These are phyloP conservation scores for Knoxdaviesia proteae DNA, from an alignment of 2,329 filamentous ascomycete species.

Conservation along the genomic window DNA sequence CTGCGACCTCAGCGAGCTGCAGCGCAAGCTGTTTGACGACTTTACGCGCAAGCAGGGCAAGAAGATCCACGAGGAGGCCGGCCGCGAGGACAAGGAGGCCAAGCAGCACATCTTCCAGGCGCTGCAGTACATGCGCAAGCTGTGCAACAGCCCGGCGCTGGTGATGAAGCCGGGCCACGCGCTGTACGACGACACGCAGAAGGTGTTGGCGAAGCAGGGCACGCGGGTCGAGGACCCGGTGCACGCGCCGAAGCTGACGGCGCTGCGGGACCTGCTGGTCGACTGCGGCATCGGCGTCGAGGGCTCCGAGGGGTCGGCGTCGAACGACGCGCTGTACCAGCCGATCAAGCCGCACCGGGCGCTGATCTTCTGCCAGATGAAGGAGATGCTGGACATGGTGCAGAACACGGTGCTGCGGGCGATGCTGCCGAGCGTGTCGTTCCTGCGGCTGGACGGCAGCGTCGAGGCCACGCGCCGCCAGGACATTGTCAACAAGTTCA, in stretches of 20 bases:
- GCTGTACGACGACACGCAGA: slow-evolving; percentile 74
- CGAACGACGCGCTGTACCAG: slow-evolving; percentile 42
- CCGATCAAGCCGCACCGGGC: slow-evolving; percentile 93
- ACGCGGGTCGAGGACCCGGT: slow-evolving; percentile 65
- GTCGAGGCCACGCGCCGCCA: slow-evolving; percentile 88
- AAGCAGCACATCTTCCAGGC: slow-evolving; percentile 99
- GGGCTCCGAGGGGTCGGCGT: slow-evolving; percentile 23
- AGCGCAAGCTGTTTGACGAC: slow-evolving; percentile 88
- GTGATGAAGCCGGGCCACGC: slow-evolving; percentile 90
- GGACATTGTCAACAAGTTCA: slow-evolving; percentile 97
- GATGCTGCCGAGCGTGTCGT: slow-evolving; percentile 82
- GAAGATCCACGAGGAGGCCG: slow-evolving; percentile 65
- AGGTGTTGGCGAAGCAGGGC: slow-evolving; percentile 55
- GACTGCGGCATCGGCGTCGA: slow-evolving; percentile 90
- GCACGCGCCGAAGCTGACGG: slow-evolving; percentile 83
- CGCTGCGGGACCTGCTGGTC: slow-evolving; percentile 80
- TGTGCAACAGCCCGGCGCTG: slow-evolving; percentile 91
- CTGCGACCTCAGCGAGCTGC: slow-evolving; percentile 87
- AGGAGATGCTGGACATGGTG: slow-evolving; percentile 99
- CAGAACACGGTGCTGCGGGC: slow-evolving; percentile 81
- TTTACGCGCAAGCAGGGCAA: slow-evolving; percentile 89
- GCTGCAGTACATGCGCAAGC: slow-evolving; percentile 96
- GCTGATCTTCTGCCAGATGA: slow-evolving; percentile 97
- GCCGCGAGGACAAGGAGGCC: slow-evolving; percentile 69
- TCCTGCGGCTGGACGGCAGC: slow-evolving; percentile 77